Conservation (phyloP, 495 filamentous ascomycete species). For the Penicillium egyptiacum region DNA sequence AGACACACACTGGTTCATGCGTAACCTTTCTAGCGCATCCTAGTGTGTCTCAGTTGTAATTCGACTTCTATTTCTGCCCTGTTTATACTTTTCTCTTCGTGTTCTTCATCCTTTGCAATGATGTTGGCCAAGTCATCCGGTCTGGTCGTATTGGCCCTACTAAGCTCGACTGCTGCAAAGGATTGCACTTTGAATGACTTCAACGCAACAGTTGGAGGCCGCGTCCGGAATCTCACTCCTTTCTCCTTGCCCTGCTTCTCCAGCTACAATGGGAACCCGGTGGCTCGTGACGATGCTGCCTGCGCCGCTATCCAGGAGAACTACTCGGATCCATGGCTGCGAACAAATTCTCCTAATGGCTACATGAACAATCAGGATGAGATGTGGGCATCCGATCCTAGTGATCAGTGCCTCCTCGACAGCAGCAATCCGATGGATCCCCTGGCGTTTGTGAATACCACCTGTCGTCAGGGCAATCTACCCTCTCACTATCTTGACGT, state of each 20-base stretch:
- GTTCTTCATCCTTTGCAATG: neutral
- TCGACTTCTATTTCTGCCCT: neutral
- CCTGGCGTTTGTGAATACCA: neutral
- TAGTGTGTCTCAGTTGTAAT: neutral
- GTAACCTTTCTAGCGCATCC: neutral
- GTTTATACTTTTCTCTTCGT: neutral
- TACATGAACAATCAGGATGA: constrained; percentile 43
- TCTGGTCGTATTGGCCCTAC: neutral
- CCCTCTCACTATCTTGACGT: neutral
- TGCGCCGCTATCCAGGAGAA: constrained; percentile 27
- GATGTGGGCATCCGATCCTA: constrained; percentile 37
- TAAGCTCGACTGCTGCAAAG: neutral
- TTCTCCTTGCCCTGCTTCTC: neutral
- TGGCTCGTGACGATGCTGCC: neutral
- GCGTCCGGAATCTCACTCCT: neutral
- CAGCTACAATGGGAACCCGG: neutral
- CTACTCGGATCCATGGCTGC: constrained; percentile 31
- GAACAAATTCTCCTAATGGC: constrained; percentile 28
- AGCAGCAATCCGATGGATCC: constrained; percentile 21
- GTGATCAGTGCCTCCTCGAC: constrained; percentile 41
- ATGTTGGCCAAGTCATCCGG: neutral
- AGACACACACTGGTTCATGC: neutral
- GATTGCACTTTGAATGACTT: neutral
- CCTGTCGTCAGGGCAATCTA: neutral
- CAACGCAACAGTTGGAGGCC: neutral